phyloP scores from a whole-genome alignment of 2,329 filamentous ascomycete species.

The Sclerotinia minor region DNA sequence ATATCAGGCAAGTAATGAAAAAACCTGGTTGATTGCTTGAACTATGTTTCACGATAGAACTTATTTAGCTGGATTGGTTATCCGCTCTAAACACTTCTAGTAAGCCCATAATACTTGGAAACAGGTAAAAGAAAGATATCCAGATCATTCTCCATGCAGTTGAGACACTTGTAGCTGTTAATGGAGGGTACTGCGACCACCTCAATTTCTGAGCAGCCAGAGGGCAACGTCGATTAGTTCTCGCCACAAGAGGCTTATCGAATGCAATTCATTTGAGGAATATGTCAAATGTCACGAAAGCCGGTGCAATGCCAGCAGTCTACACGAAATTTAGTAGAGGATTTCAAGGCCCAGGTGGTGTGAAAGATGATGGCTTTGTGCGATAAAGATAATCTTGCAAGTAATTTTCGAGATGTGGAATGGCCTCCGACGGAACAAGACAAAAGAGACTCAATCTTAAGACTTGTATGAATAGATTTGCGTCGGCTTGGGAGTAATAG shows the following conservation, averaged over 20 bases:
- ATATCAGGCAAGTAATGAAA: conserved; percentile 50
- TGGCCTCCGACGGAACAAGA: conserved; percentile 26
- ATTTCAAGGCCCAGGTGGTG: not conserved
- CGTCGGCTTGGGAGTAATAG: not conserved
- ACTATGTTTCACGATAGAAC: conserved; percentile 51
- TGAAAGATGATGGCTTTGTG: not conserved
- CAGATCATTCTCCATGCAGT: conserved; percentile 53
- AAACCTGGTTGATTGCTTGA: conserved; percentile 48
- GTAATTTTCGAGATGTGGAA: not conserved
- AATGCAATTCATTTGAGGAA: conserved; percentile 51
- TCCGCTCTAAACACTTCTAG: conserved; percentile 50
- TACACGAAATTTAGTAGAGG: not conserved
- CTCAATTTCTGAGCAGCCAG: conserved; percentile 50
- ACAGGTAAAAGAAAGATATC: conserved; percentile 20
- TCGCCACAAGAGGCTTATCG: conserved; percentile 47
- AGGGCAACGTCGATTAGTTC: conserved; percentile 45
- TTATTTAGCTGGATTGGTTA: conserved; percentile 46
- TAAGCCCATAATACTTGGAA: conserved; percentile 52
- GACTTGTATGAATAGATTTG: not conserved
- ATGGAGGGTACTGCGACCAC: conserved; percentile 47
- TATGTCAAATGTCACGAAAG: conserved; percentile 45
- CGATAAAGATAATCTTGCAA: not conserved
- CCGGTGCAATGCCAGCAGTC: conserved; percentile 40
- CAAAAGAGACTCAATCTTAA: not conserved
- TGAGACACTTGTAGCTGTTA: conserved; percentile 50